Evolutionary conservation across 2,329 filamentous ascomycete species (phyloP), one percentile per base, ranked within the genome.

Genomic region (Metarhizium humberi): DNA sequence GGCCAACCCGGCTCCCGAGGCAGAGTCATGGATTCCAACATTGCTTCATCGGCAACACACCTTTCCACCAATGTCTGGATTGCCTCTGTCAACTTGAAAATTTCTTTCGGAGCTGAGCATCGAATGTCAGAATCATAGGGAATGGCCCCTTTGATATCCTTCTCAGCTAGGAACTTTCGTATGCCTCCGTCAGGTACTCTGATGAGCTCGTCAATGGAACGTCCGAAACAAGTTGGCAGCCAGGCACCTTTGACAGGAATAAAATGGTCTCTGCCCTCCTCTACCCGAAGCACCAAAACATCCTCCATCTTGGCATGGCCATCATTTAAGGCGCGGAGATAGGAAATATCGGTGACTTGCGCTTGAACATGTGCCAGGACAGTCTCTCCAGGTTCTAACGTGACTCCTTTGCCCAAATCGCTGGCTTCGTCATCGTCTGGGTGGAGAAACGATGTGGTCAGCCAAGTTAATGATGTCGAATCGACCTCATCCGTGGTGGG

Each of bases 221-320:
- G 84, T 0, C 89, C 90, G 51, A 97, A 88, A 62, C 85, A 88
- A 0, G 90, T 90, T 8, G 88, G 87, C 3, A 86, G 74, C 92
- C 94, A 99, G 1, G 73, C 75, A 0, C 82, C 94, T 29, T 81
- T 84, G 0, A 96, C 77, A 0, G 91, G 87, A 43, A 99, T 82
- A 66, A 99, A 99, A 66, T 97, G 88, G 63, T 99, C 94, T 50
- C 91, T 81, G 0, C 95, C 95, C 53, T 87, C 82, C 11, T 84
- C 79, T 5, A 99, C 88, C 1, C 91, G 85, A 8, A 99, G 77
- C 2, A 99, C 86, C 7, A 99, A 76, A 3, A 99, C 85, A 60
- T 97, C 91, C 59, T 97, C 92, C 0, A 99, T 74, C 7, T 74
- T 75, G 4, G 75, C 67, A 2, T 77, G 75, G 16, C 81, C 83